A percentile compares a stretch with the other conserved stretches of the same genome.
These are phyloP conservation scores for Ganoderma leucocontextum DNA, from an alignment of 1,284 basidiomycete genomes.

Conservation along the genomic window DNA sequence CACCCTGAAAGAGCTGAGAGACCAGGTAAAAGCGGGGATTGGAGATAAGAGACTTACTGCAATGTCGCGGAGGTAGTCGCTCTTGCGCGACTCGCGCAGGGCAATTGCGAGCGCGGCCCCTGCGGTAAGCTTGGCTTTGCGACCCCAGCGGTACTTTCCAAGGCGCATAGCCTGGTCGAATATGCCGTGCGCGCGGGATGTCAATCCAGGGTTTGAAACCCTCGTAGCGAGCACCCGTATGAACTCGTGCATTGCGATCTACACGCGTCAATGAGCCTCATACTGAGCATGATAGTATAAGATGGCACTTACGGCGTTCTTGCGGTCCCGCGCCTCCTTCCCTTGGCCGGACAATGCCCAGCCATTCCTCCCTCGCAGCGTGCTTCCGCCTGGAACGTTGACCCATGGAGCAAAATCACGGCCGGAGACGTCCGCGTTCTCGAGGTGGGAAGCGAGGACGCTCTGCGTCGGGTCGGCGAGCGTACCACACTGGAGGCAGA, in stretches of 20 bases:
- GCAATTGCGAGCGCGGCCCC: constrained; percentile 73
- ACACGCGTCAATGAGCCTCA: constrained; percentile 10
- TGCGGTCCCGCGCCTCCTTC: constrained; percentile 65
- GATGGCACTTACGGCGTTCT: constrained; percentile 58
- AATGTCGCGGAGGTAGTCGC: constrained; percentile 71
- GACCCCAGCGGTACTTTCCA: constrained; percentile 71
- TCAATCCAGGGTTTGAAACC: constrained; percentile 61
- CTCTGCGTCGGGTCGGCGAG: constrained; percentile 66
- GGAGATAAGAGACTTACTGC: constrained; percentile 50
- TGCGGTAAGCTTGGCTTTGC: constrained; percentile 68
- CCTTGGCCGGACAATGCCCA: constrained; percentile 70
- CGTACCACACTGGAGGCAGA: constrained; percentile 73
- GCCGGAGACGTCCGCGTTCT: constrained; percentile 43
- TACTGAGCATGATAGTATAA: background rate
- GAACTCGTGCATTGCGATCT: constrained; percentile 70
- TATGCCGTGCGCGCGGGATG: constrained; percentile 66
- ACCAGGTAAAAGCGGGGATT: constrained; percentile 15
- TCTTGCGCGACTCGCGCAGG: constrained; percentile 69
- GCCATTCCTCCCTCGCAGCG: constrained; percentile 56
- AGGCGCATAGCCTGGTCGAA: constrained; percentile 70
- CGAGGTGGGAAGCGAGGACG: constrained; percentile 58
- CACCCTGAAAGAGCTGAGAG: constrained; percentile 27
- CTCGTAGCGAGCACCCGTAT: constrained; percentile 64
- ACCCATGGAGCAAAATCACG: constrained; percentile 38
- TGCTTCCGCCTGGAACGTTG: constrained; percentile 38